Evolutionary conservation across 257 asterid species (phyloP), one percentile per base, ranked within the genome.

Genomic region (Scutellaria minor): DNA sequence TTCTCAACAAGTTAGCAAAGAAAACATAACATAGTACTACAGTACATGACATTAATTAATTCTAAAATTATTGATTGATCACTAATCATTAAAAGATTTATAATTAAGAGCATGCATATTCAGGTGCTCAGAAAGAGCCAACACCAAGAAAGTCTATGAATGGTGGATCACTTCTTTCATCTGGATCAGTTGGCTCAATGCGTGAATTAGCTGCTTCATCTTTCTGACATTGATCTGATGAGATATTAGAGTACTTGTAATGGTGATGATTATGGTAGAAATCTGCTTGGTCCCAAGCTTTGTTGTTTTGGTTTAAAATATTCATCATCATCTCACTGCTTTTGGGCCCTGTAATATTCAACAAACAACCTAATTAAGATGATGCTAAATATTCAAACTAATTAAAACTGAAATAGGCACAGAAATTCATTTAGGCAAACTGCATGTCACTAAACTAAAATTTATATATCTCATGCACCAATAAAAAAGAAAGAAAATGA

Each of bases 131-230:
- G 63, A 70, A 77, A 82, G 93, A 90, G 72, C 96, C 98, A 12
- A 92, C 98, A 47, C 98, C 98, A 14, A 92, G 98, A 77, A 92
- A 92, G 83, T 92, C 98, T 83, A 92, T 92, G 81, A 90, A 92
- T 63, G 87, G 84, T 59, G 93, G 87, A 71, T 85, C 75, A 70
- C 79, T 73, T 65, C 77, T 77, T 70, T 81, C 91, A 44, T 85
- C 89, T 55, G 64, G 48, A 2, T 31, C 37, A 13, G 74, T 64
- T 42, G 70, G 75, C n/a, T 68, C 83, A 37, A 76, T 60, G 61
- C 57, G 60, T 55, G 83, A 73, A 27, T 39, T 75, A 57, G 64
- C 9, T 15, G 18, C 61, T 50, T 50, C 56, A 20, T 76, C 81
- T 27, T 82, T 71, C 27, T 78, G 41, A 45, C 79, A 51, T 61